Percentiles rank a stretch among this genome's conserved stretches.
phyloP scores from a whole-genome alignment of 345 rosid genomes.

The Hibiscus mutabilis region DNA sequence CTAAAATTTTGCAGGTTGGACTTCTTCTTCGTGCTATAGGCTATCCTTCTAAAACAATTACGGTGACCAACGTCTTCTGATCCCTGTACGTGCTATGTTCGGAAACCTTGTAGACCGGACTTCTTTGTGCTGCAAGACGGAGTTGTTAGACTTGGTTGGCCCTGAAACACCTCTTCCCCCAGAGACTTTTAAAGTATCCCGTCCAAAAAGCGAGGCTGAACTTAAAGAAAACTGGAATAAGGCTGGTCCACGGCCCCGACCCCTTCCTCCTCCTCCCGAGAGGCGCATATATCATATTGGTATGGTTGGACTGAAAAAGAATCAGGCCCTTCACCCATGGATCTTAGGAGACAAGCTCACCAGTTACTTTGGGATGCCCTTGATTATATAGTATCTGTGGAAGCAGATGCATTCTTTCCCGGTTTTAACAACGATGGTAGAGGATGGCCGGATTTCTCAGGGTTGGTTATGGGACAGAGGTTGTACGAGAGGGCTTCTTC shows the following conservation, averaged over 20 bases:
- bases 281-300: conserved; percentile 88
- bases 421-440: conserved; percentile 85
- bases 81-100: conserved; percentile 91
- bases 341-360: conserved; percentile 84
- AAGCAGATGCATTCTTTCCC: conserved; percentile 92
- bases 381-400: conserved; percentile 78
- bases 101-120: conserved; percentile 70
- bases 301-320: conserved; percentile 66
- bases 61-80: conserved; percentile 88
- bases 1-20: conserved; percentile 66
- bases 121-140: conserved; percentile 64
- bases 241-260: conserved; percentile 98
- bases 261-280: conserved; percentile 98
- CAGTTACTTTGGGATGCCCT: conserved; percentile 93
- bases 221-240: conserved; percentile 80
- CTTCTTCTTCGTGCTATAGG: conserved; percentile 89
- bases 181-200: conserved; percentile 38
- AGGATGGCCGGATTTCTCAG: conserved; percentile 85
- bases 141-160: conserved; percentile 68
- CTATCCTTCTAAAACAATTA: conserved; percentile 72
- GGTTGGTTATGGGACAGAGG: conserved; percentile 97
- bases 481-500: conserved; percentile 82
- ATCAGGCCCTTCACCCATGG: conserved; percentile 69
- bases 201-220: conserved; percentile 51
- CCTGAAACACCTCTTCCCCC: conserved; percentile 67